A percentile compares a stretch with the other conserved stretches of the same genome.
phyloP scores from a whole-genome alignment of 495 filamentous ascomycete genomes.

The Aspergillus incahuasiensis region DNA sequence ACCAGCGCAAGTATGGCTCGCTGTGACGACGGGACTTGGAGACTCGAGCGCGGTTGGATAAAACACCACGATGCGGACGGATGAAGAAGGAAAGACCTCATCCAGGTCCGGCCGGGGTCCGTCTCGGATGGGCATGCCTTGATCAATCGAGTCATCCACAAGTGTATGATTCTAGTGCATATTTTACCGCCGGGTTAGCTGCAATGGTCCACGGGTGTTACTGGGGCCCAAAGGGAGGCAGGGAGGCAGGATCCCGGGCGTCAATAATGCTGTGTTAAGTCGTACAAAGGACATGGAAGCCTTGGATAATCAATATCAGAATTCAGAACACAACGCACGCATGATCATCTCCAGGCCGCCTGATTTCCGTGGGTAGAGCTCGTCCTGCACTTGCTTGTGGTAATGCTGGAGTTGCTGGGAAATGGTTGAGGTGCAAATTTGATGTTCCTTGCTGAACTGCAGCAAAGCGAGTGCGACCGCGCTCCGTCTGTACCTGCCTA shows the following conservation, averaged over 20 bases:
- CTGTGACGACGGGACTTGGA: background rate
- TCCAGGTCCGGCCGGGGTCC: background rate
- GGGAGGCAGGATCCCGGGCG: conserved; percentile 3
- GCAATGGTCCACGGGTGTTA: background rate
- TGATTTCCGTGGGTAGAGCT: background rate
- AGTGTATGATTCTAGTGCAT: background rate
- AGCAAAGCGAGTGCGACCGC: background rate
- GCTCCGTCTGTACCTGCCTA: background rate
- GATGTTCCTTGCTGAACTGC: background rate
- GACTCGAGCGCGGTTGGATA: background rate
- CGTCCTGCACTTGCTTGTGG: no score
- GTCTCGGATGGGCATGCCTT: background rate
- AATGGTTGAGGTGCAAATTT: no score
- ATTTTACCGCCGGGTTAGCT: conserved; percentile 1
- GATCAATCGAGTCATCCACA: background rate
- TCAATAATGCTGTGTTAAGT: background rate
- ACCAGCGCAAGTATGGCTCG: background rate
- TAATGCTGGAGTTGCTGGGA: no score
- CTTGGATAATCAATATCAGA: background rate
- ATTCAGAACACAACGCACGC: background rate
- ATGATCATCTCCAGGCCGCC: conserved; percentile 1
- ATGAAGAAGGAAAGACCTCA: background rate
- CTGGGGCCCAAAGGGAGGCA: background rate
- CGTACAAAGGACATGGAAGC: conserved; percentile 1
- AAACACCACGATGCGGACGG: background rate